phyloP scores from a whole-genome alignment of 305 asterid species.

The Fraxinus xanthoxyloides region DNA sequence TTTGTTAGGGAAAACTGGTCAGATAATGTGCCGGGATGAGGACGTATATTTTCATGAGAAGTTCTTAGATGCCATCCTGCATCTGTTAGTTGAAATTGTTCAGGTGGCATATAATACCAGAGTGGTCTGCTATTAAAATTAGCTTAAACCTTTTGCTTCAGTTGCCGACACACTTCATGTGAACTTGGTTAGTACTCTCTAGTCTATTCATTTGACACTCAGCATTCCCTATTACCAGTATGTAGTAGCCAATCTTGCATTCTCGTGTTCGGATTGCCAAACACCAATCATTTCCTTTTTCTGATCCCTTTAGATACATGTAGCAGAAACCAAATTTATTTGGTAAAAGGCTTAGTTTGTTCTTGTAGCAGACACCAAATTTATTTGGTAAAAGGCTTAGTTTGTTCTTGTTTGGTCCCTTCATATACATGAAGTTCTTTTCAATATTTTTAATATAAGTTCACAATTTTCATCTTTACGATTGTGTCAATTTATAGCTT shows the following conservation, averaged over 20 bases:
- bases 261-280: background rate
- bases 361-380: background rate
- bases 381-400: background rate
- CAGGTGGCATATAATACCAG: background rate
- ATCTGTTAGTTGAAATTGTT: background rate
- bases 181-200: background rate
- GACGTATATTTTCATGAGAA: background rate
- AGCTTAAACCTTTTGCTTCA: background rate
- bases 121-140: background rate
- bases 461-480: background rate
- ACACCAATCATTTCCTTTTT: background rate
- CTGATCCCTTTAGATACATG: background rate
- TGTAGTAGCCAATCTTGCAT: background rate
- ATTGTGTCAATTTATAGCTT: background rate
- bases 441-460: background rate
- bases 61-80: background rate
- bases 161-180: background rate
- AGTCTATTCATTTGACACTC: background rate
- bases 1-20: background rate
- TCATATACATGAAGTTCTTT: background rate
- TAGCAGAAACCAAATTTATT: background rate
- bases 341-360: background rate
- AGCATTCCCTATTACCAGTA: background rate
- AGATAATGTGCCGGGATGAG: background rate
- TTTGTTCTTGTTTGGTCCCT: background rate